Evolutionary conservation across 495 filamentous ascomycete genomes (phyloP).

Genomic region (Podospora pseudopauciseta): DNA sequence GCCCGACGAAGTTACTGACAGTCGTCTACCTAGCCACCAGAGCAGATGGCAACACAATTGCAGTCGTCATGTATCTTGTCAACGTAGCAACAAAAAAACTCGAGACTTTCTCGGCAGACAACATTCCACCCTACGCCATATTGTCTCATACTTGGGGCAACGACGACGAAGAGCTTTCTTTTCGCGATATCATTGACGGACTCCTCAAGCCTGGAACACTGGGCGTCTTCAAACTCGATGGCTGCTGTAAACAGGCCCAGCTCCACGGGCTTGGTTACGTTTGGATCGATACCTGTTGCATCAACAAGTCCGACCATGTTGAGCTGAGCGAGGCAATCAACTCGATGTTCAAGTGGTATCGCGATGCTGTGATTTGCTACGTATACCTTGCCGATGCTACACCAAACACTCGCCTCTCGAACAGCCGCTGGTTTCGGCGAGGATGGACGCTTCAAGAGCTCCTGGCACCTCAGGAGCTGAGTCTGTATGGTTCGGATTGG

Average conservation of each 20-base stretch:
- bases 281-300: constrained; percentile 21
- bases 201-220: neutral
- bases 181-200: neutral
- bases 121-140: constrained; percentile 4
- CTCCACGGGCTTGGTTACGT: neutral
- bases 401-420: neutral
- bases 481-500: constrained; percentile 7
- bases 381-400: constrained; percentile 10
- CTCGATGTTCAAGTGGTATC: constrained; percentile 19
- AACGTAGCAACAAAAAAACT: neutral
- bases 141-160: constrained; percentile 9
- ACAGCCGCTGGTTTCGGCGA: constrained; percentile 13
- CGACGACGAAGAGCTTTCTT: neutral
- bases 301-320: constrained; percentile 11
- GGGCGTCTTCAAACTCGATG: constrained; percentile 11
- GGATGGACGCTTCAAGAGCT: constrained; percentile 18
- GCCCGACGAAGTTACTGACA: too few relatives aligned
- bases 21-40: too few relatives aligned
- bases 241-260: constrained; percentile 5
- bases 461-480: neutral
- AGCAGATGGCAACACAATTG: too few relatives aligned
- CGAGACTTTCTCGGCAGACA: neutral
- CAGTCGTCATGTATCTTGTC: neutral
- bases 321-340: constrained; percentile 13
- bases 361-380: constrained; percentile 8